Conservation (phyloP, 73 alveolate genomes). For the Blepharisma stoltei region DNA sequence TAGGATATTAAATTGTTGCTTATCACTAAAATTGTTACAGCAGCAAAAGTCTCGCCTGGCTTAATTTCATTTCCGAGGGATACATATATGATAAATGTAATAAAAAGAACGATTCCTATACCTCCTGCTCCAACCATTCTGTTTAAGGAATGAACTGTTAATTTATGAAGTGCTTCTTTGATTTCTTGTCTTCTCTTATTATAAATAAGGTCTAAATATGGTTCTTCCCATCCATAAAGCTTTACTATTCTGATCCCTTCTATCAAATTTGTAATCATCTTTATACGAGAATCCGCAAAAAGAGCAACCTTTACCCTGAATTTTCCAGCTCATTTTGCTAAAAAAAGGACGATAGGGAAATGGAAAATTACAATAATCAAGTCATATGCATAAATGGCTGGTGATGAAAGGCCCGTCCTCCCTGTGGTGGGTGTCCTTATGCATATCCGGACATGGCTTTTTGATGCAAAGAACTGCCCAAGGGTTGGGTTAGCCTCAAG, state of each 20-base stretch:
- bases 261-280: conserved; percentile 11
- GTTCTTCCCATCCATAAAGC: conserved; percentile 46
- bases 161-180: background rate
- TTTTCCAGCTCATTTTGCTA: background rate
- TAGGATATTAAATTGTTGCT: background rate
- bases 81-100: background rate
- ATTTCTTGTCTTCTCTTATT: background rate
- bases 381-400: too few relatives aligned
- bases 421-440: too few relatives aligned
- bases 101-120: background rate
- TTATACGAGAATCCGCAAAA: background rate
- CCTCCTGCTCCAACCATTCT: background rate
- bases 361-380: background rate
- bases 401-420: too few relatives aligned
- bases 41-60: background rate
- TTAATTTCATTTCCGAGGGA: background rate
- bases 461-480: too few relatives aligned
- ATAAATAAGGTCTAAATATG: background rate
- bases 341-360: background rate
- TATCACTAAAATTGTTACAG: background rate
- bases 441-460: too few relatives aligned
- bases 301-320: background rate
- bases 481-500: too few relatives aligned
- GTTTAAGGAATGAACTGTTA: background rate
- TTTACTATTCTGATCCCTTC: conserved; percentile 47